Evolutionary conservation across 164 flowering plant species (phyloP), one percentile per base, ranked within the genome.

Genomic region (Macadamia tetraphylla): DNA sequence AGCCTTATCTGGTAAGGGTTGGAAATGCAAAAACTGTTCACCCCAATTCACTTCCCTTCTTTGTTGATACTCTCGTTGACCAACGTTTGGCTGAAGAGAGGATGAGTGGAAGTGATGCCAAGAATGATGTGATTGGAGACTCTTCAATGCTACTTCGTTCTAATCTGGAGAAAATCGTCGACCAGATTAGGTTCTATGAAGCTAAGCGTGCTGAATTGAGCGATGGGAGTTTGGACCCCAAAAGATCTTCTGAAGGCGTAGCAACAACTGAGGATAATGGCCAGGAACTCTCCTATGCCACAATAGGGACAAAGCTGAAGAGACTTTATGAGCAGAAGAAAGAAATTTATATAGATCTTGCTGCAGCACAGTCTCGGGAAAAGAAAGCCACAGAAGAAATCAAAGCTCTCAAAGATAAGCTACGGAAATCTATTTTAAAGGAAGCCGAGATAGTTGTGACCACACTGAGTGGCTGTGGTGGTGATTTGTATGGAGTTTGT

Each of bases 401-500:
- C 49, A 85, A 62, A 76, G 79, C 86, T 23, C 84, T 86, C 40
- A 88, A 73, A 65, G 81, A 79, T 76, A 91, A 87, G 70, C 60
- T 91, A 58, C 79, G 98, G 60, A 90, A 81, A 70, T 71, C 87
- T 56, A 89, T 94, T 60, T 66, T 94, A 65, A 84, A 76, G 80
- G 97, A 94, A 81, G 98, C 98, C 71, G 89, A 94, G 76, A 82
- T 94, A 68, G 94, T 94, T 51, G 87, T 92, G 53, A 80, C 95
- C 31, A 94, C 98, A 57, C 84, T 94, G 66, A 94, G 98, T 79
- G 98, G 98, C 32, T 91, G 88, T 75, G 98, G 98, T 77, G 98
- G 98, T 67, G 98, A 87, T 81, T 79, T 94, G 7, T 92, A 86
- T 82, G 84, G 82, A 66, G 95, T 86, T 52, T 94, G 97, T 77